These are phyloP conservation scores for Cladosporium sp. DNA, from an alignment of 2,329 filamentous ascomycete genomes.

Conservation along the genomic window DNA sequence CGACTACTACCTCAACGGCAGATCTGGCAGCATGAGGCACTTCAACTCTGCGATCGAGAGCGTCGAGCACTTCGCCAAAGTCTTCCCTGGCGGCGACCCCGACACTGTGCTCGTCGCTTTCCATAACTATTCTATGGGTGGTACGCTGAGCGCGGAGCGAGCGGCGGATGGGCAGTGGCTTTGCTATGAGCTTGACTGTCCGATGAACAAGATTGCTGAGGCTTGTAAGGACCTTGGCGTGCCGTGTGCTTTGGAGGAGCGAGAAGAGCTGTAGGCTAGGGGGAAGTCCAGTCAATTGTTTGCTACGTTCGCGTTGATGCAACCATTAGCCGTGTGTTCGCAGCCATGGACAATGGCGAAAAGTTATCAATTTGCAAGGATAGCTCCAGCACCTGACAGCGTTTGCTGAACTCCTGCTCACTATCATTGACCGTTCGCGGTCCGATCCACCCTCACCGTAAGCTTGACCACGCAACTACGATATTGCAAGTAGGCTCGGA, in stretches of 20 bases:
- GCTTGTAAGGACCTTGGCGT: not conserved
- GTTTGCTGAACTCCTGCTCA: not conserved
- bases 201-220: not conserved
- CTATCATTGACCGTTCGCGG: not conserved
- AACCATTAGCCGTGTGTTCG: not conserved
- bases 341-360: not conserved
- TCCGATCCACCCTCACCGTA: not conserved
- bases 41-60: not conserved
- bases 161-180: not conserved
- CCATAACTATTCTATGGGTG: not conserved
- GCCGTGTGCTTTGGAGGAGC: not conserved
- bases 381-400: not conserved
- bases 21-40: not conserved
- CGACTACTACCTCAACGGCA: not conserved
- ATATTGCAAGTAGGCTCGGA: not conserved
- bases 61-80: not conserved
- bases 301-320: not conserved
- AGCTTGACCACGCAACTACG: not conserved
- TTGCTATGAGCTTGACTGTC: conserved; percentile 1
- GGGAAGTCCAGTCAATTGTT: not conserved
- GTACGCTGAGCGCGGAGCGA: not conserved
- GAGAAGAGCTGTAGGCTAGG: not conserved
- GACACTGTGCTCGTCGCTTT: not conserved
- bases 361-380: not conserved
- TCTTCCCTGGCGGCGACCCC: not conserved